These are phyloP conservation scores for Davidsoniella neocaledoniae DNA, from an alignment of 2,329 filamentous ascomycete genomes.

Conservation along the genomic window DNA sequence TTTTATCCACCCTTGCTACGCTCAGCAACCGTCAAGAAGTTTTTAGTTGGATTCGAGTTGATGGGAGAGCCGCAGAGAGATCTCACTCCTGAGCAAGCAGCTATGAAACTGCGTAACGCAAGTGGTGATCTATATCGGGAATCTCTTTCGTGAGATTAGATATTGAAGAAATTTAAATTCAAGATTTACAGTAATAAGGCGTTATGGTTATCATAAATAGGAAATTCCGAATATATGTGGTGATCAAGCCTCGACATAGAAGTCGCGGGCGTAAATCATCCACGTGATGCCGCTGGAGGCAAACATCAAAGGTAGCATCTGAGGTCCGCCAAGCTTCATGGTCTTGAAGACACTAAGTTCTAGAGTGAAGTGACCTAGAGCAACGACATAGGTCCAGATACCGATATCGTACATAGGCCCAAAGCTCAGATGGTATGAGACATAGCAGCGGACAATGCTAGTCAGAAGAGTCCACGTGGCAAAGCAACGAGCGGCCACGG, in stretches of 20 bases:
- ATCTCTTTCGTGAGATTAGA: neutral
- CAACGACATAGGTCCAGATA: conserved; percentile 66
- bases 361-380: conserved; percentile 58
- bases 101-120: conserved; percentile 56
- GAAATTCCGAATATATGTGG: neutral
- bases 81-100: conserved; percentile 92
- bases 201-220: neutral
- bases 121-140: conserved; percentile 75
- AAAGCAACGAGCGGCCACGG: conserved; percentile 63
- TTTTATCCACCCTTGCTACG: conserved; percentile 90
- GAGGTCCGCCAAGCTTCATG: conserved; percentile 43
- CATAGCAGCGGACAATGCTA: conserved; percentile 61
- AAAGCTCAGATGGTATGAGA: conserved; percentile 64
- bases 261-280: conserved; percentile 50
- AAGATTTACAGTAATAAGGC: neutral
- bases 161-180: neutral
- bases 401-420: conserved; percentile 62
- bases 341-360: conserved; percentile 72
- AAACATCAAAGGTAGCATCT: conserved; percentile 38
- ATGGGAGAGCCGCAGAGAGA: conserved; percentile 96
- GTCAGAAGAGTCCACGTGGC: conserved; percentile 77
- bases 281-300: conserved; percentile 36
- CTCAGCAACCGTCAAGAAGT: conserved; percentile 88
- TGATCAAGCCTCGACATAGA: conserved; percentile 39
- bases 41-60: conserved; percentile 90